Conservation (phyloP, 352 stramenopile genomes). For the Thraustotheca clavata region DNA sequence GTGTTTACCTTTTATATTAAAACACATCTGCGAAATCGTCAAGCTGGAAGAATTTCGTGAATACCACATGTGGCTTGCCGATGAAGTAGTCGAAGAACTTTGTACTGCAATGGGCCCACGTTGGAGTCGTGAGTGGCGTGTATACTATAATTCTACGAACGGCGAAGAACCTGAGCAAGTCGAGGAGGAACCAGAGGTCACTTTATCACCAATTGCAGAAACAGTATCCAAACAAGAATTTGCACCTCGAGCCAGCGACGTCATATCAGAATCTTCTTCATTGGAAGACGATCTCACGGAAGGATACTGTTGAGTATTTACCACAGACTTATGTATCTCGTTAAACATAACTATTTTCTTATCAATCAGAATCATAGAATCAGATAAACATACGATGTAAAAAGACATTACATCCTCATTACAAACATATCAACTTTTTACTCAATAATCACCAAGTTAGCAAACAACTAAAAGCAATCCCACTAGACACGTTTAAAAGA, state of each 20-base stretch:
- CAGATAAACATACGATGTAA: too few species aligned
- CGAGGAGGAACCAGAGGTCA: not conserved
- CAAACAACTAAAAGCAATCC: too few species aligned
- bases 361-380: too few species aligned
- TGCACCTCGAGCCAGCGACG: not conserved
- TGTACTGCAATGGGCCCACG: conserved; percentile 8
- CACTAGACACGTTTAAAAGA: too few species aligned
- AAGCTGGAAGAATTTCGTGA: not conserved
- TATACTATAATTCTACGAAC: not conserved
- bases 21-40: conserved; percentile 79
- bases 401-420: too few species aligned
- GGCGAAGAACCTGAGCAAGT: not conserved
- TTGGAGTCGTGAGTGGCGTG: conserved; percentile 1
- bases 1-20: conserved; percentile 78
- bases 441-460: too few species aligned
- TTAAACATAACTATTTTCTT: too few species aligned
- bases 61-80: conserved; percentile 1
- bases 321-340: too few species aligned
- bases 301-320: not conserved
- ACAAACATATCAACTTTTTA: too few species aligned
- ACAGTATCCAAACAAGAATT: not conserved
- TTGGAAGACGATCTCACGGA: conserved; percentile 10
- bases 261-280: conserved; percentile 10
- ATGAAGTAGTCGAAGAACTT: conserved; percentile 5
- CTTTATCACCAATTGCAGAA: not conserved